These are phyloP conservation scores for Medicago lupulina DNA, from an alignment of 306 rosid species.

Conservation along the genomic window DNA sequence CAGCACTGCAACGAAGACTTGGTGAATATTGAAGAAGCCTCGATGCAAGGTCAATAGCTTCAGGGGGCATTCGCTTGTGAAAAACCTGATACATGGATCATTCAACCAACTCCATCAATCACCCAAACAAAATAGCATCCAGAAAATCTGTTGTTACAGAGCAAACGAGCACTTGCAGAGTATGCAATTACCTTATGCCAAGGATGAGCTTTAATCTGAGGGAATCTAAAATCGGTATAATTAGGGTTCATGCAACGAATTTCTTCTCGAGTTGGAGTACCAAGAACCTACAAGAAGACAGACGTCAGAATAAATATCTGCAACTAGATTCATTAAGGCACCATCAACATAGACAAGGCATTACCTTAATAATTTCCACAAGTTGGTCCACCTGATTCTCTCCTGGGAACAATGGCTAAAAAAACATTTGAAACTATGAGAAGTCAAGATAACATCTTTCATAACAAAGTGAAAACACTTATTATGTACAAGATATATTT, in stretches of 20 bases:
- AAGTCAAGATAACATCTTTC: slow-evolving; percentile 27
- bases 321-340: slow-evolving; percentile 20
- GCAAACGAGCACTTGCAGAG: slow-evolving; percentile 15
- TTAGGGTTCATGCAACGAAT: slow-evolving; percentile 96
- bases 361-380: slow-evolving; percentile 94
- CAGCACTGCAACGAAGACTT: slow-evolving; percentile 89
- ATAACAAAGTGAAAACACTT: slow-evolving; percentile 10
- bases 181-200: slow-evolving; percentile 87
- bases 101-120: slow-evolving; percentile 33
- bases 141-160: slow-evolving; percentile 10
- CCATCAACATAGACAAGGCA: slow-evolving; percentile 42
- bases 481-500: slow-evolving; percentile 36
- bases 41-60: slow-evolving; percentile 97
- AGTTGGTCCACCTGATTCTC: slow-evolving; percentile 96
- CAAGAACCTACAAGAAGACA: slow-evolving; percentile 76
- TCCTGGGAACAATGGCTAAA: slow-evolving; percentile 94
- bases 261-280: slow-evolving; percentile 98
- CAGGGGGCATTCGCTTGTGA: slow-evolving; percentile 95
- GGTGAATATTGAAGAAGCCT: slow-evolving; percentile 99
- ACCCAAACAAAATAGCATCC: neutral
- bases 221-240: slow-evolving; percentile 93
- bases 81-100: slow-evolving; percentile 69
- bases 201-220: slow-evolving; percentile 96
- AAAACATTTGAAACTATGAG: slow-evolving; percentile 49
- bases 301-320: slow-evolving; percentile 30